Base-by-base conservation (phyloP, 331 rosid species). In the Cydonia oblonga region DNA sequence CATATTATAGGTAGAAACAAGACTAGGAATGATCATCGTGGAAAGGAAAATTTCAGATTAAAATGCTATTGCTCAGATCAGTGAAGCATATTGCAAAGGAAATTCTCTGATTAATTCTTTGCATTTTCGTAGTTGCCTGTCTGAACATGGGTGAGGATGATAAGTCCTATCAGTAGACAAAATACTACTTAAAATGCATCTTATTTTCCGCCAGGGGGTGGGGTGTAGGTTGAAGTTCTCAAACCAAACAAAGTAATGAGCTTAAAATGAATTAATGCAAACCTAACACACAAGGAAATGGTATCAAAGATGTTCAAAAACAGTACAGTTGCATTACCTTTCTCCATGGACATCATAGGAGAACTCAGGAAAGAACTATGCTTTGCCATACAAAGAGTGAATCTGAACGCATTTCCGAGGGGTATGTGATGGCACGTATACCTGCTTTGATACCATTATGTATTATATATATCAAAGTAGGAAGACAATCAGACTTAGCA, bases 321-420 rank as follows among this genome's bases (percentile, higher is more conserved):
- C 28, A 20, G 79, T 8, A 74, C 70, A 18, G 63, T 35, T 3
- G 30, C 44, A 24, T 70, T 87, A 93, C 98, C 96, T 77, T 72
- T 84, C 69, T 65, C 79, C 67, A 77, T 68, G 58, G 90, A 76
- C 72, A 74, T 68, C 60, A 87, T 70, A 69, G 90, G 80, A 40
- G 87, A 79, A 79, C 86, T 84, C 74, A 83, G 82, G 74, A 82
- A 68, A 57, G 89, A 71, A 80, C 80, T 68, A 68, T 52, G 80
- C 75, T 70, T 82, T 76, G 79, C 85, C 68, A 74, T 33, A 70
- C 88, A 81, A 69, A 79, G 85, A 28, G 81, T 77, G 75, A 82
- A 76, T 66, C 81, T 82, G 85, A 76, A 84, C 66, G 70, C 69
- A 61, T 86, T 81, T 8, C 79, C 81, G n/a, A 78, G 69, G 15